Conservation (phyloP, 78 protist genomes). For the Anaeramoeba flamelloides region DNA sequence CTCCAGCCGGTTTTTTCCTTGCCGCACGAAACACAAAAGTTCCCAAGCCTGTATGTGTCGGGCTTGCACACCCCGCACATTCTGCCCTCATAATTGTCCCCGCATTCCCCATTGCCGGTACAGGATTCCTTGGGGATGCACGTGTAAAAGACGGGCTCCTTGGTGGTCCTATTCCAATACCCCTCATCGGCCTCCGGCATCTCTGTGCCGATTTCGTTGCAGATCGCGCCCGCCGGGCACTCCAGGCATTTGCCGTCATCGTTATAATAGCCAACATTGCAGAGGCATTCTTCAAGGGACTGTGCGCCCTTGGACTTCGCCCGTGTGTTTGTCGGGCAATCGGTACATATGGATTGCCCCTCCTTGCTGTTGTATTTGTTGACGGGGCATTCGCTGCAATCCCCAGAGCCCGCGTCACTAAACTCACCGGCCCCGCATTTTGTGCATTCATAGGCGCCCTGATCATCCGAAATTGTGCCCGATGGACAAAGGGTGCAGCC, state of each 20-base stretch:
- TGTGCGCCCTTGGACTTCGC: background rate
- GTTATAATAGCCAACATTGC: background rate
- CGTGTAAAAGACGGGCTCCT: too few species aligned
- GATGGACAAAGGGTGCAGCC: background rate
- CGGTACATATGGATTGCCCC: background rate
- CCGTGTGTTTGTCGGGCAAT: background rate
- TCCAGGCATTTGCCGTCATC: background rate
- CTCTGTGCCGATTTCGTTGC: background rate
- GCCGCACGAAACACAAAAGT: too few species aligned
- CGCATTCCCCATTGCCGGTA: too few species aligned
- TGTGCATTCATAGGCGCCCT: background rate
- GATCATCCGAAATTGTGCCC: background rate
- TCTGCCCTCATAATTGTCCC: too few species aligned
- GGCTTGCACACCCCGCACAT: too few species aligned
- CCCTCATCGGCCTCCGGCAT: too few species aligned
- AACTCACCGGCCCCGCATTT: background rate
- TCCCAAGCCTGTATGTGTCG: too few species aligned
- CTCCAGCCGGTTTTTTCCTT: too few species aligned
- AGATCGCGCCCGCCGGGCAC: background rate
- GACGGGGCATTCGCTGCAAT: background rate
- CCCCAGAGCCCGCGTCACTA: background rate
- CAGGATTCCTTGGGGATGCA: too few species aligned
- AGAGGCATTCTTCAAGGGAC: background rate
- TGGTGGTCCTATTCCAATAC: too few species aligned
- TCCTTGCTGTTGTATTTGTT: background rate